phyloP scores from a whole-genome alignment of 805 yeast genomes.

The Candida sphagnicola region DNA sequence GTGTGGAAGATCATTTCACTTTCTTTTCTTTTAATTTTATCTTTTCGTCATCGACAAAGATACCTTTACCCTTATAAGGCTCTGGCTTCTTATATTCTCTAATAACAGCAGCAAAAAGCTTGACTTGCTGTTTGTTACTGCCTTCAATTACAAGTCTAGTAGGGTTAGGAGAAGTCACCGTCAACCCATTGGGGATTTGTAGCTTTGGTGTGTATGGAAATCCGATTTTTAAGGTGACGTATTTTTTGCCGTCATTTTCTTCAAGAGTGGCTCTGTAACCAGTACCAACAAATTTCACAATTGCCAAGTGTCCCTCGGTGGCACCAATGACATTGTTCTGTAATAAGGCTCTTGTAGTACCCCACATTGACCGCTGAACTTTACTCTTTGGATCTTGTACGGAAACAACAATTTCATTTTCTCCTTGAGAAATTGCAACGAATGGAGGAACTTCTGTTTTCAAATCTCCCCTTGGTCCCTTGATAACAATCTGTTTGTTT shows the following conservation, averaged over 20 bases:
- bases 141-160: constrained; percentile 86
- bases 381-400: constrained; percentile 57
- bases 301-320: constrained; percentile 86
- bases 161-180: constrained; percentile 76
- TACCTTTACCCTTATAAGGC: constrained; percentile 98
- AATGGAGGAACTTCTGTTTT: constrained; percentile 70
- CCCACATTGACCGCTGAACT: constrained; percentile 90
- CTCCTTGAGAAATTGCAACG: constrained; percentile 37
- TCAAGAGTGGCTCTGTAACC: constrained; percentile 91
- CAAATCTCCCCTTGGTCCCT: constrained; percentile 77
- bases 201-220: constrained; percentile 77
- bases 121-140: constrained; percentile 79
- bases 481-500: constrained; percentile 54
- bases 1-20: constrained; percentile 58
- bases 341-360: constrained; percentile 78
- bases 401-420: constrained; percentile 39
- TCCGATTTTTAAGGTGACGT: constrained; percentile 81
- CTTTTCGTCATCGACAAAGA: constrained; percentile 87
- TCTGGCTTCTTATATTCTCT: constrained; percentile 93
- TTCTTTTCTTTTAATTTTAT: constrained; percentile 88
- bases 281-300: constrained; percentile 88
- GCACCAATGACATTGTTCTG: constrained; percentile 83
- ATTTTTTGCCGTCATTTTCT: constrained; percentile 45
- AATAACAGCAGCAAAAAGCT: constrained; percentile 81
- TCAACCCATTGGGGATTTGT: constrained; percentile 71